phyloP scores from a whole-genome alignment of 1,139 yeast genomes.

The Saccharomyces pastorianus region DNA sequence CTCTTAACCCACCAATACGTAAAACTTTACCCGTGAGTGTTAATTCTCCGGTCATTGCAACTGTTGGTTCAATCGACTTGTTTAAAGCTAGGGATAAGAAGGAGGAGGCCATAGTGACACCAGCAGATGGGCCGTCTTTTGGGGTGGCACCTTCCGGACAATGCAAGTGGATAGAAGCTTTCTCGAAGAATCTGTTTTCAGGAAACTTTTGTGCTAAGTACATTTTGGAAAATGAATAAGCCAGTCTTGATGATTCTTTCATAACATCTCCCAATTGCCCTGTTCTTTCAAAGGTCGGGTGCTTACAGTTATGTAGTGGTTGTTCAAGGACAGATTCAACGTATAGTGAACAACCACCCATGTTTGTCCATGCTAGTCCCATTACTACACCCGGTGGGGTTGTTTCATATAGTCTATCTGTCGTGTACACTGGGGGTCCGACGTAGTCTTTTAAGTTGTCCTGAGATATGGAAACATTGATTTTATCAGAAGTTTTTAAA shows the following conservation, averaged over 20 bases:
- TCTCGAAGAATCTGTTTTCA: conserved; percentile 81
- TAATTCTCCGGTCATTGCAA: conserved; percentile 95
- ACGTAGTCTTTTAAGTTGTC: conserved; percentile 71
- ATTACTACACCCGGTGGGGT: conserved; percentile 96
- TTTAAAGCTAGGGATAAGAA: conserved; percentile 77
- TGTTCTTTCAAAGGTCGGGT: conserved; percentile 54
- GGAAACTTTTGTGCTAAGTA: conserved; percentile 69
- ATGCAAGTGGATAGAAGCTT: conserved; percentile 87
- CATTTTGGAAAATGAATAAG: conserved; percentile 87
- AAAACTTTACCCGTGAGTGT: conserved; percentile 89
- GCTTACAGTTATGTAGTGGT: conserved; percentile 50
- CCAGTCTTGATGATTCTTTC: conserved; percentile 91
- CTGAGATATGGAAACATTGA: conserved; percentile 54
- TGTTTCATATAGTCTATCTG: conserved; percentile 71
- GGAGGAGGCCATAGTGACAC: conserved; percentile 88
- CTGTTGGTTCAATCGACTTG: conserved; percentile 61
- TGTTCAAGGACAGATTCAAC: conserved; percentile 90
- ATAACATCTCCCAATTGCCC: conserved; percentile 96
- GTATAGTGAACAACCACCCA: conserved; percentile 90
- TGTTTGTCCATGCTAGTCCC: conserved; percentile 88
- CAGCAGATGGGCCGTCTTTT: conserved; percentile 98
- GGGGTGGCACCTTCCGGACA: conserved; percentile 98
- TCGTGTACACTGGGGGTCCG: conserved; percentile 84
- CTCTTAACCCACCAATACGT: conserved; percentile 90
- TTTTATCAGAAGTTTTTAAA: conserved; percentile 33